phyloP scores from a whole-genome alignment of 2,329 filamentous ascomycete genomes.

The Aspergillus fischeri region DNA sequence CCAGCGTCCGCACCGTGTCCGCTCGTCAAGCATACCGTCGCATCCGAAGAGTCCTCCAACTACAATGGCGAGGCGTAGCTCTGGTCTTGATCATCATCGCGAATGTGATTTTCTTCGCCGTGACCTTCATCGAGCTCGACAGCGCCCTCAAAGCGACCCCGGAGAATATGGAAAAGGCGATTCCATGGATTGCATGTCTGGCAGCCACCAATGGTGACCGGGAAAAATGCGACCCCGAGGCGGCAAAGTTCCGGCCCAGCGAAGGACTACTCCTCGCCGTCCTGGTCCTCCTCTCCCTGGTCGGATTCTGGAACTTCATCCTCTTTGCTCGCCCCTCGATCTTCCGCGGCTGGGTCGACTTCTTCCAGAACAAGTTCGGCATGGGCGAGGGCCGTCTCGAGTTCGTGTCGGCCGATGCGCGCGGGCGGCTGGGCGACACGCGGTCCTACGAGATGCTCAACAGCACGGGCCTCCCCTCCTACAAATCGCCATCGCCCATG shows the following conservation, averaged over 20 bases:
- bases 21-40: slow-evolving; percentile 85
- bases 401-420: slow-evolving; percentile 84
- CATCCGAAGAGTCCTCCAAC: slow-evolving; percentile 76
- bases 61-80: slow-evolving; percentile 91
- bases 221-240: slow-evolving; percentile 59
- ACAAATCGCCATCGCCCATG: slow-evolving; percentile 33
- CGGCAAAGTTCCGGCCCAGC: slow-evolving; percentile 62
- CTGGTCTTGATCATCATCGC: slow-evolving; percentile 86
- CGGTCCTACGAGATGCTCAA: slow-evolving; percentile 77
- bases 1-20: slow-evolving; percentile 73
- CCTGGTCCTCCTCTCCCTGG: slow-evolving; percentile 76
- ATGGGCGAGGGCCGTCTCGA: slow-evolving; percentile 52
- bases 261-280: slow-evolving; percentile 76
- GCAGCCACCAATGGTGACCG: slow-evolving; percentile 55
- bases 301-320: slow-evolving; percentile 79
- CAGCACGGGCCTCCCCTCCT: slow-evolving; percentile 13
- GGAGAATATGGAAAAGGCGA: slow-evolving; percentile 53
- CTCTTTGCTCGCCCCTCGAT: slow-evolving; percentile 82
- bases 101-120: slow-evolving; percentile 90
- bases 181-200: slow-evolving; percentile 72
- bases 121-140: slow-evolving; percentile 86
- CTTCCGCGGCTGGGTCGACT: slow-evolving; percentile 74
- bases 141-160: slow-evolving; percentile 59
- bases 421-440: slow-evolving; percentile 58
- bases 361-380: slow-evolving; percentile 50